A percentile compares a stretch with the other conserved stretches of the same genome.
Conservation (phyloP, 2,329 filamentous ascomycete species). For the Botryotinia calthae region DNA sequence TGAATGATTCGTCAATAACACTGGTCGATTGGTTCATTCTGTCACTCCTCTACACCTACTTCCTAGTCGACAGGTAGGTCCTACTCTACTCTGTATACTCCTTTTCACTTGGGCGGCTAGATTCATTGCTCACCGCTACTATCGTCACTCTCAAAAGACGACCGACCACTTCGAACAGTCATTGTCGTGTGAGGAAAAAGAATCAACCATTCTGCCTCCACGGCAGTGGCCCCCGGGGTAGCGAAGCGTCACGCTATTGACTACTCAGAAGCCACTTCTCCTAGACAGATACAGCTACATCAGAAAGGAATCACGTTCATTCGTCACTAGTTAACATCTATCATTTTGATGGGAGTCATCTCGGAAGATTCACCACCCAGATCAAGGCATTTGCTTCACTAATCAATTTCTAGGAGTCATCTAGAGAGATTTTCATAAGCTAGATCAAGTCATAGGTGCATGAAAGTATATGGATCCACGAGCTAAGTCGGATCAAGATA, state of each 20-base stretch:
- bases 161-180: background rate
- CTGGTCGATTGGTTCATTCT: background rate
- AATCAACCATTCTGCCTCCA: background rate
- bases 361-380: background rate
- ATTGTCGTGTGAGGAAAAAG: background rate
- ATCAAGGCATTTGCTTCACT: background rate
- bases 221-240: background rate
- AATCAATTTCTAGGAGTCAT: background rate
- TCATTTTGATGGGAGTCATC: background rate
- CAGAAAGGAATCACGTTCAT: background rate
- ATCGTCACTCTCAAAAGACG: background rate
- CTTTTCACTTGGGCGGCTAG: background rate
- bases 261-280: background rate
- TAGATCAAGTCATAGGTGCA: background rate
- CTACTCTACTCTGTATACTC: background rate
- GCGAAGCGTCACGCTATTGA: background rate
- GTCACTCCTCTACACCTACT: background rate
- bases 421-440: background rate
- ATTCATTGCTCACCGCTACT: conserved; percentile 2
- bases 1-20: background rate
- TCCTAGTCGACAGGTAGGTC: background rate
- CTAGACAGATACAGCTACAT: background rate
- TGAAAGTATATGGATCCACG: background rate
- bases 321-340: background rate
- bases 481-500: background rate